Evolutionary conservation across 495 filamentous ascomycete species (phyloP).

Genomic region (Penicillium ochrochloron): DNA sequence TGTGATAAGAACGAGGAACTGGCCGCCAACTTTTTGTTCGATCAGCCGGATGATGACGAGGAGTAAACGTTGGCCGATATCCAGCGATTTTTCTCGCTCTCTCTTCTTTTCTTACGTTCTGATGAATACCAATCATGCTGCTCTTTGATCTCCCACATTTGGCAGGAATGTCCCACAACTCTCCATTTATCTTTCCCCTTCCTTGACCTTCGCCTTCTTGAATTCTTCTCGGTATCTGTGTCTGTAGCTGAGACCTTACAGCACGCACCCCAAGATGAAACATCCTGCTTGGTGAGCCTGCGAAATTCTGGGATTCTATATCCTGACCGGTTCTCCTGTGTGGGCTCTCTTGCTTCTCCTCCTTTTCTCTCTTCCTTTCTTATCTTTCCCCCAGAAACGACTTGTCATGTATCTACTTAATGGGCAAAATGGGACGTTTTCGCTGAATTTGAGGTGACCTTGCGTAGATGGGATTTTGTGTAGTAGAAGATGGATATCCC

Average conservation of each 20-base stretch:
- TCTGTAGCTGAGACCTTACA: background rate
- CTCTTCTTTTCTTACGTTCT: constrained; percentile 31
- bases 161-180: constrained; percentile 19
- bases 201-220: background rate
- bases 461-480: background rate
- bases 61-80: constrained; percentile 43
- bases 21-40: constrained; percentile 96
- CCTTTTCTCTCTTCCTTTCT: constrained; percentile 2
- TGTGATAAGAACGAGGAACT: constrained; percentile 99
- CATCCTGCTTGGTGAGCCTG: background rate
- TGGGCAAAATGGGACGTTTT: constrained; percentile 42
- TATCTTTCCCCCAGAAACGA: constrained; percentile 21
- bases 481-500: background rate
- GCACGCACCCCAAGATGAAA: background rate
- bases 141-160: constrained; percentile 28
- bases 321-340: constrained; percentile 1
- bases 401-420: constrained; percentile 43
- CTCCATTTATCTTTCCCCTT: constrained; percentile 15
- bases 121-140: constrained; percentile 41
- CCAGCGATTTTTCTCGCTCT: constrained; percentile 14
- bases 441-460: constrained; percentile 14
- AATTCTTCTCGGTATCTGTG: background rate
- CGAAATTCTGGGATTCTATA: background rate
- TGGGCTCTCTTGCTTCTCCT: constrained; percentile 1
- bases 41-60: constrained; percentile 90